Percentiles rank a stretch among this genome's conserved stretches.
Conservation (phyloP, 2,329 filamentous ascomycete genomes). For the Ophiostoma angusticollis region DNA sequence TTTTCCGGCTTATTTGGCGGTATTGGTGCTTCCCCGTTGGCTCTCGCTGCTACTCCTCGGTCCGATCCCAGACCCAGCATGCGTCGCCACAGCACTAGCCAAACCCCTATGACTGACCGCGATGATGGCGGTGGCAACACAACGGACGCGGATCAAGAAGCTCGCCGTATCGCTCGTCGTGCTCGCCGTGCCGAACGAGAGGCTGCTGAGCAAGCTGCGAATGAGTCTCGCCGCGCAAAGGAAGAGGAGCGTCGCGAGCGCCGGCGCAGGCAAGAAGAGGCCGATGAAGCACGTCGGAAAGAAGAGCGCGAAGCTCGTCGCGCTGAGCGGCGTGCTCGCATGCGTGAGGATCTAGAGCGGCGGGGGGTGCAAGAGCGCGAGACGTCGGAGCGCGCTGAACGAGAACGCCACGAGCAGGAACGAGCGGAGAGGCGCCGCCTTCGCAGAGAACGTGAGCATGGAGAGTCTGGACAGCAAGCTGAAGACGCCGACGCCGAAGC, state of each 20-base stretch:
- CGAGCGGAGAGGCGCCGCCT: conserved; percentile 37
- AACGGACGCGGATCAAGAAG: conserved; percentile 37
- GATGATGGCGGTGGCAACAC: conserved; percentile 28
- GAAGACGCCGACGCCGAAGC: conserved; percentile 35
- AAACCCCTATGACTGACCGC: conserved; percentile 37
- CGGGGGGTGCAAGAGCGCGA: conserved; percentile 24
- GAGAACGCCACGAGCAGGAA: conserved; percentile 26
- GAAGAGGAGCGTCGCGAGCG: conserved; percentile 45
- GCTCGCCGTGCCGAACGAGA: conserved; percentile 40
- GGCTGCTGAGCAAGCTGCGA: conserved; percentile 36
- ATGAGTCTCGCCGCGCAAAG: conserved; percentile 44
- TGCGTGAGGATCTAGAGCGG: conserved; percentile 34
- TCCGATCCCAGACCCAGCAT: conserved; percentile 26
- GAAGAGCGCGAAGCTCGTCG: conserved; percentile 48
- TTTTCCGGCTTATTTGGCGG: conserved; percentile 51
- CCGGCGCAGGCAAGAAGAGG: conserved; percentile 42
- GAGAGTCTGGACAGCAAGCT: conserved; percentile 24
- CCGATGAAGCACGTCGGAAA: conserved; percentile 36
- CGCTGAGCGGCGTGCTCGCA: conserved; percentile 38
- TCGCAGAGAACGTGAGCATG: conserved; percentile 32
- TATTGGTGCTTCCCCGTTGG: conserved; percentile 29
- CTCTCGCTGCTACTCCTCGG: neutral
- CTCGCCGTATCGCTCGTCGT: conserved; percentile 48
- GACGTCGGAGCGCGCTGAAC: conserved; percentile 15
- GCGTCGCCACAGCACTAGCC: conserved; percentile 34